Evolutionary conservation across 495 filamentous ascomycete genomes (phyloP).

Genomic region (Penicillium paxilli): DNA sequence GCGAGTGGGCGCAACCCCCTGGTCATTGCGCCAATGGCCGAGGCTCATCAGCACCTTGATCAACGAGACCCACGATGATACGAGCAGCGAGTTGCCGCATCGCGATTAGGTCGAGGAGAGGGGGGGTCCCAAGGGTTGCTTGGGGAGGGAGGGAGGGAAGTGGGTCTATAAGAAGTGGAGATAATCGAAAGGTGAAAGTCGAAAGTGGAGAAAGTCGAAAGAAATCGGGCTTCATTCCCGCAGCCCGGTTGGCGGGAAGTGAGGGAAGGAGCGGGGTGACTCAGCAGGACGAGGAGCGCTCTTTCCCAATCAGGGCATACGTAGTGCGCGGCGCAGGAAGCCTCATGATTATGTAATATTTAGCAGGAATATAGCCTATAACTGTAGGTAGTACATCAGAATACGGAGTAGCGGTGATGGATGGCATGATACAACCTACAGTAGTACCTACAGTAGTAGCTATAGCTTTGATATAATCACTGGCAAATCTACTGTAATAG

Average conservation of each 20-base stretch:
- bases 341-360: background rate
- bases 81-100: conserved; percentile 5
- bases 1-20: background rate
- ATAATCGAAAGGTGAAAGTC: background rate
- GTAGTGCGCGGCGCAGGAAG: background rate
- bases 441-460: no score
- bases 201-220: no score
- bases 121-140: no score
- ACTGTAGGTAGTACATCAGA: no score
- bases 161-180: background rate
- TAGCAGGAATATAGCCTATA: background rate
- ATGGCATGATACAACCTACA: no score
- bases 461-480: no score
- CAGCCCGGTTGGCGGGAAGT: no score
- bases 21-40: background rate
- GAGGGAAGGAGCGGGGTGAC: no score
- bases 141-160: no score
- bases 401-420: no score
- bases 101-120: background rate
- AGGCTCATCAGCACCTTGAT: background rate
- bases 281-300: conserved; percentile 14
- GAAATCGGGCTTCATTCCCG: background rate
- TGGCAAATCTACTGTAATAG: no score
- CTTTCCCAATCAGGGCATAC: conserved; percentile 21
- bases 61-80: background rate